phyloP scores from a whole-genome alignment of 495 filamentous ascomycete genomes.

The Lichina pygmaea region DNA sequence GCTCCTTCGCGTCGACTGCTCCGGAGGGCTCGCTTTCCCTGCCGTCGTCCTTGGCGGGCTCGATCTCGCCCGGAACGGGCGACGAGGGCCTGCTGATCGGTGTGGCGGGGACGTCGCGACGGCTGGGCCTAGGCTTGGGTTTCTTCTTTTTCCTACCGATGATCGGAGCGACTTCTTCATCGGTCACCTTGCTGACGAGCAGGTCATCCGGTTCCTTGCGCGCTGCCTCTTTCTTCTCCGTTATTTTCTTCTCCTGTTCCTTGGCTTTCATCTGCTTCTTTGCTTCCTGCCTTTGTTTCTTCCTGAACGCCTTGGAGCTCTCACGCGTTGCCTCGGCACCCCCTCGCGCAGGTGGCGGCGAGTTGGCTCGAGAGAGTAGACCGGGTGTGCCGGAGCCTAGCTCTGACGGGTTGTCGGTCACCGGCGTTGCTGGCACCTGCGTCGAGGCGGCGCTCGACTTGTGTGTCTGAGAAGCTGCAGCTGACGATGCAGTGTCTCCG shows the following conservation, averaged over 20 bases:
- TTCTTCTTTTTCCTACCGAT: conserved; percentile 76
- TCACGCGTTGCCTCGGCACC: conserved; percentile 76
- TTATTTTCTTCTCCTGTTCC: conserved; percentile 21
- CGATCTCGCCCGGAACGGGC: conserved; percentile 9
- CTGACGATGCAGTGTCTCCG: conserved; percentile 11
- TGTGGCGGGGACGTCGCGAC: conserved; percentile 16
- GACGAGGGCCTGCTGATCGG: conserved; percentile 15
- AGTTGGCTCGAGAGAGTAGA: conserved; percentile 61
- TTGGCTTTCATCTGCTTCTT: conserved; percentile 26
- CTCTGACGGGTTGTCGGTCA: conserved; percentile 50
- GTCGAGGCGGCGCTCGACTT: conserved; percentile 31
- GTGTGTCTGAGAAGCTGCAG: conserved; percentile 21
- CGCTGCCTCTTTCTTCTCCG: conserved; percentile 20
- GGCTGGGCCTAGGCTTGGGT: conserved; percentile 32
- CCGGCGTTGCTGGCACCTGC: conserved; percentile 52
- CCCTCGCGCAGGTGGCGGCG: conserved; percentile 45
- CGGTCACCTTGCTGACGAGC: background rate
- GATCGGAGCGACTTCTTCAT: conserved; percentile 29
- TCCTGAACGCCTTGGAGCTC: conserved; percentile 31
- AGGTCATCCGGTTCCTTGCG: background rate
- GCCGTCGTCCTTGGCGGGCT: conserved; percentile 10
- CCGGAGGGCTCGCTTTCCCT: conserved; percentile 4
- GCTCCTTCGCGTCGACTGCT: too few species aligned
- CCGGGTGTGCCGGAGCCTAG: conserved; percentile 50
- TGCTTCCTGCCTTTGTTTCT: conserved; percentile 31